Evolutionary conservation across 169 alveolate genomes (phyloP).

Genomic region (Plasmodium vinckei): DNA sequence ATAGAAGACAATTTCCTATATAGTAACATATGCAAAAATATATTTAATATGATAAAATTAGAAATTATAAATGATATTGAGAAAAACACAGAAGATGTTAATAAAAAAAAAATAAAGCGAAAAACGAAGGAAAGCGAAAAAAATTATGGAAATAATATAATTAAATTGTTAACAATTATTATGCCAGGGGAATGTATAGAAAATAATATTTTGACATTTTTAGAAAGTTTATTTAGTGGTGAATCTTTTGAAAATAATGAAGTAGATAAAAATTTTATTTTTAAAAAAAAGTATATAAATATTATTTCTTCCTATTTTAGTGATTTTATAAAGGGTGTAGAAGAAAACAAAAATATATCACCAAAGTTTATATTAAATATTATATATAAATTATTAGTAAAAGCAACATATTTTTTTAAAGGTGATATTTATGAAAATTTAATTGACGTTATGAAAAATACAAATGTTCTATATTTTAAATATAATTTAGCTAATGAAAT

Average conservation of each 20-base stretch:
- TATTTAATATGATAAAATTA: conserved; percentile 66
- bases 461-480: conserved; percentile 18
- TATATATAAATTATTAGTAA: conserved; percentile 46
- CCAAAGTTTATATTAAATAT: conserved; percentile 50
- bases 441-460: conserved; percentile 50
- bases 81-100: conserved; percentile 70
- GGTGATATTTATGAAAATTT: conserved; percentile 72
- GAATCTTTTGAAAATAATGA: conserved; percentile 58
- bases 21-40: conserved; percentile 25
- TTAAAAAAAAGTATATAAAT: conserved; percentile 56
- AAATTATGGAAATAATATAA: conserved; percentile 70
- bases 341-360: conserved; percentile 47
- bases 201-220: conserved; percentile 61
- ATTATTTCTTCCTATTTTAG: conserved; percentile 46
- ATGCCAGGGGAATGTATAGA: conserved; percentile 63
- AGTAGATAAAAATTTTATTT: conserved; percentile 72
- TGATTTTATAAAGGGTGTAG: conserved; percentile 59
- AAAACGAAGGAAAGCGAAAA: conserved; percentile 75
- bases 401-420: conserved; percentile 70
- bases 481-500: conserved; percentile 19
- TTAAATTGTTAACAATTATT: conserved; percentile 43
- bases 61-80: conserved; percentile 70
- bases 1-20: conserved; percentile 2
- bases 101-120: conserved; percentile 58
- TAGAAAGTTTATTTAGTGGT: conserved; percentile 69